A percentile compares a stretch with the other conserved stretches of the same genome.
Conservation (phyloP, 257 asterid species). For the Ajuga chamaepitys region DNA sequence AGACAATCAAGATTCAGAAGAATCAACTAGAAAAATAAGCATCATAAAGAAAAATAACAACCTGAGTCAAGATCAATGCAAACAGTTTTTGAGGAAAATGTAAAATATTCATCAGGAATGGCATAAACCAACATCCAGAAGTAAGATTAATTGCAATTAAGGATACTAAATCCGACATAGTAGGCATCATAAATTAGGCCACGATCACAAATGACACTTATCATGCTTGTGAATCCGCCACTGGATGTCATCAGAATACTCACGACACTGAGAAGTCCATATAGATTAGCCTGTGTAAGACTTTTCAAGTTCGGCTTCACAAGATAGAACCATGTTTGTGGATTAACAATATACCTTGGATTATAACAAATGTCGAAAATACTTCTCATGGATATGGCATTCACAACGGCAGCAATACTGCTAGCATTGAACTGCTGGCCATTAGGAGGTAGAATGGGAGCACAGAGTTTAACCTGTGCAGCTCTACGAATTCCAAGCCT, state of each 20-base stretch:
- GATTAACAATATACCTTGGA: slow-evolving; percentile 59
- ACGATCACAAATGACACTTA: not conserved
- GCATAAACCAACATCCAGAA: not conserved
- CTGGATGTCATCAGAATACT: not conserved
- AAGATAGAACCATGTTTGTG: not conserved
- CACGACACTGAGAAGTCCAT: not conserved
- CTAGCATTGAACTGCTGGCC: slow-evolving; percentile 49
- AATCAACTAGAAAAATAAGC: not conserved
- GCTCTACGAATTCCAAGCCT: slow-evolving; percentile 98
- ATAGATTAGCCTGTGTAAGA: not conserved
- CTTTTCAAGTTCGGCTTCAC: not conserved
- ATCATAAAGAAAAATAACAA: not conserved
- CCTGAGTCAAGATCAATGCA: not conserved
- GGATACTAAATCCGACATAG: not conserved
- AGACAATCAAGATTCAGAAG: slow-evolving; percentile 1
- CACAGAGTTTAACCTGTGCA: slow-evolving; percentile 51
- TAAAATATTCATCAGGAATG: not conserved
- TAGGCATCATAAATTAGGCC: not conserved
- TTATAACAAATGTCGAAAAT: slow-evolving; percentile 66
- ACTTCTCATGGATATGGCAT: slow-evolving; percentile 50
- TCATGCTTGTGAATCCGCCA: not conserved
- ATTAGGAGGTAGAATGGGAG: slow-evolving; percentile 34
- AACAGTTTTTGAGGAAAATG: not conserved
- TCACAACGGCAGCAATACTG: slow-evolving; percentile 50
- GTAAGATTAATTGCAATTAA: not conserved